A percentile compares a stretch with the other conserved stretches of the same genome.
These are phyloP conservation scores for Roridomyces roridus DNA, from an alignment of 768 basidiomycete species.

Conservation along the genomic window DNA sequence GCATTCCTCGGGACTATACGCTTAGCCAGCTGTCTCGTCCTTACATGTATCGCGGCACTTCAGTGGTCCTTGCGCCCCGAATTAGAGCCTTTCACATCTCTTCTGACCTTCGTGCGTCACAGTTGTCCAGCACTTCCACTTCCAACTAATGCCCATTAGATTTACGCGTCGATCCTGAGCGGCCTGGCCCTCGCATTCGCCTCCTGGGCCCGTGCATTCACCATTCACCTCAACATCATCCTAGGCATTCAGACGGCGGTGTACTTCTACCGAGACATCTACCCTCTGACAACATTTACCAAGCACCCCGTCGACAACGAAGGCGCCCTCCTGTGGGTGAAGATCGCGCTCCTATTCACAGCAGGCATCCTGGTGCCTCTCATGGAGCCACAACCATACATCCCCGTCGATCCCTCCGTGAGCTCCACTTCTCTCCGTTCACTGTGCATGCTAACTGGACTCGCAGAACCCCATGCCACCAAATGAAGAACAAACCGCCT, in stretches of 20 bases:
- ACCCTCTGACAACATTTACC: constrained; percentile 60
- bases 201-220: background rate
- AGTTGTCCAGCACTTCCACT: too few relatives aligned
- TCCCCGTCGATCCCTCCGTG: constrained; percentile 58
- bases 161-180: constrained; percentile 6
- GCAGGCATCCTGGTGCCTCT: constrained; percentile 58
- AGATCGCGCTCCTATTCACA: constrained; percentile 50
- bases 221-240: constrained; percentile 9
- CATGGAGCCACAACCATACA: constrained; percentile 58
- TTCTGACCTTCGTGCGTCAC: background rate
- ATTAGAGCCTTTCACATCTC: background rate
- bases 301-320: constrained; percentile 53
- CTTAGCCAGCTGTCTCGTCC: background rate
- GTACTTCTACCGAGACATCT: constrained; percentile 64
- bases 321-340: constrained; percentile 58
- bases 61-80: background rate
- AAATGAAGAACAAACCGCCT: constrained; percentile 57
- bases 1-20: background rate
- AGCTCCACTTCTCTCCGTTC: background rate
- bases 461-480: constrained; percentile 32
- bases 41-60: background rate
- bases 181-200: background rate
- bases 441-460: background rate
- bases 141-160: background rate
- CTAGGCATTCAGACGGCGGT: constrained; percentile 29